Conservation (phyloP, 306 rosid species). For the Citrullus colocynthis region DNA sequence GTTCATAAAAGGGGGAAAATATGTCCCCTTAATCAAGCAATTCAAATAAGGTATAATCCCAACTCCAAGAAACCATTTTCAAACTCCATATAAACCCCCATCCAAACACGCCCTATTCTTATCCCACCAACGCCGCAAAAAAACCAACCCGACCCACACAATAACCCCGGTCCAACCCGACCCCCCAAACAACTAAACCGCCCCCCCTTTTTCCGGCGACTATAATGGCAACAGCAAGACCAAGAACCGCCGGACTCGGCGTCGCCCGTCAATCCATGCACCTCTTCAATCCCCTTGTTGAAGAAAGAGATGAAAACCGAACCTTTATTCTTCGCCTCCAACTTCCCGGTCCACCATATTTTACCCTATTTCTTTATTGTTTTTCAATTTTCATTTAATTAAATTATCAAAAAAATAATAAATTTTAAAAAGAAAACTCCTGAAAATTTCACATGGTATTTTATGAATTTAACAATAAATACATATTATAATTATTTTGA, state of each 20-base stretch:
- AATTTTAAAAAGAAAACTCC: too few species aligned
- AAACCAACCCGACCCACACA: background rate
- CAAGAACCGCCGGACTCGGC: background rate
- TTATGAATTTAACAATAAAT: too few species aligned
- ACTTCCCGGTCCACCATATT: background rate
- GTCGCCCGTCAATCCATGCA: background rate
- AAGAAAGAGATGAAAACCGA: background rate
- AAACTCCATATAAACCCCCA: background rate
- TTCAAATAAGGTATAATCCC: conserved; percentile 7
- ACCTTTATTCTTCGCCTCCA: background rate
- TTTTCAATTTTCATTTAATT: background rate
- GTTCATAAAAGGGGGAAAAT: background rate
- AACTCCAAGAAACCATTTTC: background rate
- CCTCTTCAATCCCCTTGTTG: background rate
- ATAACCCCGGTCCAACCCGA: background rate
- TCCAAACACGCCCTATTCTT: background rate
- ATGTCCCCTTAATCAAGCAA: background rate
- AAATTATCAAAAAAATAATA: too few species aligned
- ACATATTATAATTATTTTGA: too few species aligned
- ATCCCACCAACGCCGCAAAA: background rate
- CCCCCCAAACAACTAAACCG: background rate
- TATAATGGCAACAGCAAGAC: background rate
- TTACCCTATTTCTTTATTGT: background rate
- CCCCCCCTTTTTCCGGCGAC: background rate
- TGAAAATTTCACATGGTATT: too few species aligned